Evolutionary conservation across 306 rosid genomes (phyloP), one percentile per base, ranked within the genome.

Genomic region (Ormosia semicastrata): DNA sequence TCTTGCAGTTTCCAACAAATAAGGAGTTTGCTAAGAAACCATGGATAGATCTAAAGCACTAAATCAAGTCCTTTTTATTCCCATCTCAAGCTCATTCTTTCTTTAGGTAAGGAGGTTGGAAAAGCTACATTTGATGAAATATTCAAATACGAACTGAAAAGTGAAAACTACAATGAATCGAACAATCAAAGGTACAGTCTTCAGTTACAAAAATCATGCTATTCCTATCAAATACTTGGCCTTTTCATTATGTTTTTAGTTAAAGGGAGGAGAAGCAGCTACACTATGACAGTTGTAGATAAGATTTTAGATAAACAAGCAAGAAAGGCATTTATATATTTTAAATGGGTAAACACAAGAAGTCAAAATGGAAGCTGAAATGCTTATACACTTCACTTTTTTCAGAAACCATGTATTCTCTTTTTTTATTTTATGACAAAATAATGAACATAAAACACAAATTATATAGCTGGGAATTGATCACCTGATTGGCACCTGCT

Each of bases 401-500:
- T 53, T 82, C 82, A 46, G 78, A 60, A 74, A 46, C 15, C n/a
- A 43, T 6, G 34, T 18, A 8, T 49, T 60, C 11, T 63, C 12
- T 8, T 57, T 49, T 49, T 75, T 54, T 11, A 14, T 7, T 69
- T 43, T 50, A 41, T 58, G 52, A 47, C 68, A 67, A 44, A 66
- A 59, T 8, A 81, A 49, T 57, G 54, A 83, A 39, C 59, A 76
- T 57, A 73, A 50, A 70, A 40, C 17, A n/a, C 44, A 80, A 6
- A 12, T 63, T 64, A 74, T 32, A 68, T 56, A 80, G 49, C 41
- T 57, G 53, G 57, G 73, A 78, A 78, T 62, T 75, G 47, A 65
- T 87, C 89, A 95, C 99, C 99, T 96, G 99, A 91, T 96, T 96
- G 62, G 99, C 99, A 71, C 99, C 99, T 41, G 98, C 89, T 17